Conservation (phyloP, 441 rosid species). For the Gossypium trilobum region DNA sequence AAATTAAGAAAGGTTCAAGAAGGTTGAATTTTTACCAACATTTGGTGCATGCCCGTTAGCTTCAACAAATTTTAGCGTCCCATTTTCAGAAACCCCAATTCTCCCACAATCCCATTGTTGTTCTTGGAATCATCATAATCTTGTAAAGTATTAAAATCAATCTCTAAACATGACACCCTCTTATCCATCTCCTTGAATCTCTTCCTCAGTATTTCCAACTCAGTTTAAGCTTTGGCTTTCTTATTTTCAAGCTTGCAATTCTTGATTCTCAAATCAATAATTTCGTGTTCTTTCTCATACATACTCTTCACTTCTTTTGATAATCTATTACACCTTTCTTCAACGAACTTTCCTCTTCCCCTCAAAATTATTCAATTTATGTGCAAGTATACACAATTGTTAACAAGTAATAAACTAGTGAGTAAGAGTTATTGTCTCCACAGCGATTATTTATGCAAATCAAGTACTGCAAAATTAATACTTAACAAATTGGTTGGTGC, state of each 20-base stretch:
- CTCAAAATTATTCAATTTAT: background rate
- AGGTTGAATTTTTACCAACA: background rate
- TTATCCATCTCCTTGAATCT: slow-evolving; percentile 17
- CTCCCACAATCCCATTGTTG: slow-evolving; percentile 1
- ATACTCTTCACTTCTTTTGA: slow-evolving; percentile 18
- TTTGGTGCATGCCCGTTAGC: background rate
- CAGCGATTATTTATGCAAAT: too few species aligned
- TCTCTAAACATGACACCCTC: slow-evolving; percentile 16
- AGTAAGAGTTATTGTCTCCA: too few species aligned
- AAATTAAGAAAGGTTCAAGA: background rate
- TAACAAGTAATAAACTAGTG: too few species aligned
- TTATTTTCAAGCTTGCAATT: slow-evolving; percentile 18
- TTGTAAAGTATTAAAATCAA: background rate
- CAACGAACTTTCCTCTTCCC: slow-evolving; percentile 1
- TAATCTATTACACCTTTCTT: slow-evolving; percentile 11
- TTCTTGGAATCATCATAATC: background rate
- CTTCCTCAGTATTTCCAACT: slow-evolving; percentile 4
- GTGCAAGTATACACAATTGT: too few species aligned
- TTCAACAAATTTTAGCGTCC: background rate
- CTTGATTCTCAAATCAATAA: slow-evolving; percentile 8
- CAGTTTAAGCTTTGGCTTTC: slow-evolving; percentile 9
- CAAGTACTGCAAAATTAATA: too few species aligned
- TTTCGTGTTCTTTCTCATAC: slow-evolving; percentile 4
- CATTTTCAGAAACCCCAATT: background rate
- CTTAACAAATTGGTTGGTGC: too few species aligned